These are phyloP conservation scores for Boletus rex-veris DNA, from an alignment of 768 basidiomycete species.

Conservation along the genomic window DNA sequence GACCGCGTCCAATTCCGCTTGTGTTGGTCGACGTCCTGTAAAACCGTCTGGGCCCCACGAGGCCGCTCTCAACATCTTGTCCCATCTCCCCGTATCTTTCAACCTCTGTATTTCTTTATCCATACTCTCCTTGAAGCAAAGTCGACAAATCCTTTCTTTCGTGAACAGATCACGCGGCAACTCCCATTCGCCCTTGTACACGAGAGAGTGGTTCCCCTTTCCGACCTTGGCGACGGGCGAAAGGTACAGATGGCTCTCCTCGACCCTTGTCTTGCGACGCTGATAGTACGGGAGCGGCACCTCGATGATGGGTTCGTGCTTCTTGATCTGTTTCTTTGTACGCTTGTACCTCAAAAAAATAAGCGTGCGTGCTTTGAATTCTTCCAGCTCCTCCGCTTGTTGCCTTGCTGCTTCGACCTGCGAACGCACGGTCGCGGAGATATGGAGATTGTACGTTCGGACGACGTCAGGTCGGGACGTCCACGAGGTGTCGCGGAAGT, in stretches of 20 bases:
- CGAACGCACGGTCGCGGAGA: not conserved
- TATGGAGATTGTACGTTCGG: constrained; percentile 29
- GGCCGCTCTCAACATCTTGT: constrained; percentile 10
- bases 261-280: constrained; percentile 15
- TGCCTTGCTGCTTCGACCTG: constrained; percentile 1
- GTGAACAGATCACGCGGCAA: constrained; percentile 43
- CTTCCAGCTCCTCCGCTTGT: constrained; percentile 9
- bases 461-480: constrained; percentile 28
- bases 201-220: constrained; percentile 49
- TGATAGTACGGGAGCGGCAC: constrained; percentile 30
- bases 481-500: constrained; percentile 21
- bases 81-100: constrained; percentile 23
- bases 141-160: constrained; percentile 34
- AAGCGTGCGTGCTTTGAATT: constrained; percentile 13
- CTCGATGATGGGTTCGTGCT: constrained; percentile 27
- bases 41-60: constrained; percentile 9
- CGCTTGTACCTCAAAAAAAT: constrained; percentile 21
- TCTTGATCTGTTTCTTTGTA: constrained; percentile 20
- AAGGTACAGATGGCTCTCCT: constrained; percentile 50
- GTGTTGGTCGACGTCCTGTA: not conserved
- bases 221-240: constrained; percentile 38
- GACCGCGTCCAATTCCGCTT: constrained; percentile 1
- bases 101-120: constrained; percentile 17
- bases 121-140: constrained; percentile 37
- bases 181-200: constrained; percentile 50